Evolutionary conservation across 192 early-diverging fungal species (phyloP), one percentile per base, ranked within the genome.

Genomic region (Bifiguratus adelaidae): DNA sequence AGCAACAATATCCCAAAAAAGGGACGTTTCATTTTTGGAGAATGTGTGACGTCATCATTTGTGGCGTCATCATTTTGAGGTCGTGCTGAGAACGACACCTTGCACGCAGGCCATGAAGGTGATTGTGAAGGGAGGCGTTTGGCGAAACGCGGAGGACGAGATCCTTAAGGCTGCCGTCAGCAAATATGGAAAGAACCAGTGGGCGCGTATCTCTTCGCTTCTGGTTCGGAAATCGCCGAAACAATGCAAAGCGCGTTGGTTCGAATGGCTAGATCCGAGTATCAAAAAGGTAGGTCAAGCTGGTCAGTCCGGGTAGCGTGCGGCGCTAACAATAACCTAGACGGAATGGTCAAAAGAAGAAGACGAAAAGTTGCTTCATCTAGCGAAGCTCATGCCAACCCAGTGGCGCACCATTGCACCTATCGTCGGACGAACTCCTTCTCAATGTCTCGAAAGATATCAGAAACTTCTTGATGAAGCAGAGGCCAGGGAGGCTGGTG

Each of bases 61-160:
- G n/a, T n/a, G n/a, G n/a, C n/a, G n/a, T n/a, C n/a, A n/a, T n/a
- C n/a, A n/a, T n/a, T n/a, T n/a, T n/a, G n/a, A n/a, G n/a, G n/a
- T n/a, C n/a, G n/a, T n/a, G n/a, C n/a, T n/a, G n/a, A n/a, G n/a
- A n/a, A n/a, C n/a, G n/a, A n/a, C n/a, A n/a, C n/a, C n/a, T n/a
- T n/a, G n/a, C n/a, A n/a, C n/a, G n/a, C n/a, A n/a, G n/a, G 47
- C 25, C 50, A 75, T 75, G 73, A 69, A 65, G 47, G 65, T 77
- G 24, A 71, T 81, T 35, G 71, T 91, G 53, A 88, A 91, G 53
- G 95, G 95, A 29, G 94, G 95, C 34, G 87, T 95, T 53, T 99
- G 95, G 95, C 95, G 94, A 58, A 99, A 99, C 73, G 94, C 93
- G 23, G 95, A 99, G 73, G 95, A 97, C 78, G 91, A 95, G 66